Conservation (phyloP, 1,284 basidiomycete species). For the Cutaneotrichosporon dermatis region DNA sequence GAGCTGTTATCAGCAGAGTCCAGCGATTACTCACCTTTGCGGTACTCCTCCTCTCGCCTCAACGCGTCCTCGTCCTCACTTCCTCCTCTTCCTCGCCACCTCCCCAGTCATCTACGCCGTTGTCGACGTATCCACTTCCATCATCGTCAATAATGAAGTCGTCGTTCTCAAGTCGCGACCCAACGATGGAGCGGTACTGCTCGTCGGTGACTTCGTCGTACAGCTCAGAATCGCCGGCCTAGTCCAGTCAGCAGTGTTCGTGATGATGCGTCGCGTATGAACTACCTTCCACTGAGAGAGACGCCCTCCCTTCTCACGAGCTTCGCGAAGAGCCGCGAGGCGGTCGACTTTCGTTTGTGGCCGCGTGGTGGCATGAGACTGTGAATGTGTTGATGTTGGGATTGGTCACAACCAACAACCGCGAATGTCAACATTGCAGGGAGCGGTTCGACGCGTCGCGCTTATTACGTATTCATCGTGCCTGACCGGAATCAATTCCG, state of each 20-base stretch:
- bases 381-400: background rate
- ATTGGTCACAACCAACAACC: too few relatives aligned
- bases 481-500: too few relatives aligned
- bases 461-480: too few relatives aligned
- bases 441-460: too few relatives aligned
- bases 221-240: slow-evolving; percentile 62
- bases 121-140: slow-evolving; percentile 85
- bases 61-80: slow-evolving; percentile 49
- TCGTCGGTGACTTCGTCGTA: slow-evolving; percentile 93
- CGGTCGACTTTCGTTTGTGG: slow-evolving; percentile 24
- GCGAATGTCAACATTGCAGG: too few relatives aligned
- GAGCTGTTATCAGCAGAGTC: slow-evolving; percentile 20
- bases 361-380: slow-evolving; percentile 2
- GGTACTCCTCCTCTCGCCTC: slow-evolving; percentile 48
- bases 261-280: too few relatives aligned
- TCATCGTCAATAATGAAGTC: slow-evolving; percentile 96
- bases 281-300: slow-evolving; percentile 52
- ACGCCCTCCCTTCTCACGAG: slow-evolving; percentile 49
- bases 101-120: slow-evolving; percentile 91
- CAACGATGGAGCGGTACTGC: slow-evolving; percentile 81
- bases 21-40: slow-evolving; percentile 29
- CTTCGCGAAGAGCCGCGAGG: slow-evolving; percentile 51
- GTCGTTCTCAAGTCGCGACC: slow-evolving; percentile 76
- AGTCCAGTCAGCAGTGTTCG: slow-evolving; percentile 4
- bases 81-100: slow-evolving; percentile 51